phyloP scores from a whole-genome alignment of 2,329 filamentous ascomycete species.

The Coleophoma crateriformis region DNA sequence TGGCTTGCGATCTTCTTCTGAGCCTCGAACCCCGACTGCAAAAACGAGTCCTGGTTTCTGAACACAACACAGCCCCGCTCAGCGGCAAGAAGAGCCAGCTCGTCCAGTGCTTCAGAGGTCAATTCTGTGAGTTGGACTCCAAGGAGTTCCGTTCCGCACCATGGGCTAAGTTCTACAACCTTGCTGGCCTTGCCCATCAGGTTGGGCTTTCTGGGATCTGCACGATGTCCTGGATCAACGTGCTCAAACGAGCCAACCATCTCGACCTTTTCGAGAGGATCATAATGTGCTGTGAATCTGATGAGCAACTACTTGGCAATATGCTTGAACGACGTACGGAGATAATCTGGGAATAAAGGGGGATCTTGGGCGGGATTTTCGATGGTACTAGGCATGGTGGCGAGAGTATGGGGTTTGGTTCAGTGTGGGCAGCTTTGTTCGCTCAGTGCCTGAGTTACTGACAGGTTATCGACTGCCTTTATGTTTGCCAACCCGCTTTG shows the following conservation, averaged over 20 bases:
- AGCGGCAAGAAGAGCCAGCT: constrained; percentile 39
- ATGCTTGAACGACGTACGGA: constrained; percentile 9
- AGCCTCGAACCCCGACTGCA: constrained; percentile 59
- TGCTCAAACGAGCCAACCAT: constrained; percentile 51
- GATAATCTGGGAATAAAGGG: constrained; percentile 18
- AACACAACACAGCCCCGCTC: constrained; percentile 53
- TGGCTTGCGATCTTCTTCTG: constrained; percentile 64
- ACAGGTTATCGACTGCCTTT: no score
- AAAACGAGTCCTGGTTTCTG: constrained; percentile 60
- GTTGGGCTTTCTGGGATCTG: constrained; percentile 62
- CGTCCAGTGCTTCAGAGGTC: constrained; percentile 37
- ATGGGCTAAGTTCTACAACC: constrained; percentile 20
- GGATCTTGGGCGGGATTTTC: background rate
- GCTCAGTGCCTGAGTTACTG: no score
- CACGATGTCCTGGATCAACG: constrained; percentile 67
- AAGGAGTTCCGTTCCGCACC: constrained; percentile 26
- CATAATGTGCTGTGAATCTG: constrained; percentile 14
- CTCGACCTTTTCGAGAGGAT: constrained; percentile 19
- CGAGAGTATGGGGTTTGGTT: background rate
- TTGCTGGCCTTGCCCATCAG: constrained; percentile 56
- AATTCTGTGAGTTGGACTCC: constrained; percentile 37
- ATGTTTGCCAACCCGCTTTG: no score
- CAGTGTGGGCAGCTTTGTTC: no score
- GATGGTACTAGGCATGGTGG: constrained; percentile 3
- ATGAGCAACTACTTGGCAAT: background rate